phyloP scores from a whole-genome alignment of 352 stramenopile species.

The Halophytophthora polymorphica region DNA sequence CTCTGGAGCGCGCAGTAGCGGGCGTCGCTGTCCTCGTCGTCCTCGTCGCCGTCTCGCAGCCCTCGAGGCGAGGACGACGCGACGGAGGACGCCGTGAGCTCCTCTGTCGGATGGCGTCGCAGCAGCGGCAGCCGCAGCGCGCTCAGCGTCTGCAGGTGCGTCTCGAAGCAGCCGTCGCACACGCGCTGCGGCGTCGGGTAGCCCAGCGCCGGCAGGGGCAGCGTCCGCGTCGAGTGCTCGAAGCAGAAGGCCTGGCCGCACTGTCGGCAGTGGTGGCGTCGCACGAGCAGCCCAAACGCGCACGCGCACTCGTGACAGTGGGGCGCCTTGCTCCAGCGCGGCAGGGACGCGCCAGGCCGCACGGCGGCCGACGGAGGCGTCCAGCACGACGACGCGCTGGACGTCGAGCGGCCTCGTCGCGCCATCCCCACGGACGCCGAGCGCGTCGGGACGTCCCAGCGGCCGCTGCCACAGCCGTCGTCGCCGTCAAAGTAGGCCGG shows the following conservation, averaged over 20 bases:
- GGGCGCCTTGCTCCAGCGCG: slow-evolving; percentile 67
- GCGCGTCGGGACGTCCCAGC: slow-evolving; percentile 25
- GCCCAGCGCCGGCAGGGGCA: slow-evolving; percentile 62
- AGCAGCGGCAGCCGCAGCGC: slow-evolving; percentile 28
- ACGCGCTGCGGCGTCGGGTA: slow-evolving; percentile 77
- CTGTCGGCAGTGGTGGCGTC: slow-evolving; percentile 80
- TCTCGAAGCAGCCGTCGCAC: slow-evolving; percentile 83
- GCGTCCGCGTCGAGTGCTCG: slow-evolving; percentile 74
- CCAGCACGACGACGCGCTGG: slow-evolving; percentile 28
- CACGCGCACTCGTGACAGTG: slow-evolving; percentile 70
- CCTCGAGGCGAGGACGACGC: slow-evolving; percentile 24
- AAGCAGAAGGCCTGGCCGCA: slow-evolving; percentile 86
- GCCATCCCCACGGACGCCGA: slow-evolving; percentile 36
- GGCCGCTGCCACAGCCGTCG: slow-evolving; percentile 13
- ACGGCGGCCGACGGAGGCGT: slow-evolving; percentile 16
- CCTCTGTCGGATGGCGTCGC: slow-evolving; percentile 29
- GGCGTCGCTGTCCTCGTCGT: slow-evolving; percentile 20
- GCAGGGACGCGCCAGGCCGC: slow-evolving; percentile 30
- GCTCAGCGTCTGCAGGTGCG: slow-evolving; percentile 40
- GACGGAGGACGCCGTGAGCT: slow-evolving; percentile 32
- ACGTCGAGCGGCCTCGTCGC: slow-evolving; percentile 26
- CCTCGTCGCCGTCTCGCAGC: neutral
- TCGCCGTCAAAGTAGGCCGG: slow-evolving; percentile 29
- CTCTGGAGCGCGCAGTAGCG: slow-evolving; percentile 29
- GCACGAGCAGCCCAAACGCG: slow-evolving; percentile 63